Evolutionary conservation across 345 rosid genomes (phyloP).

Genomic region (Aquilaria malaccensis): DNA sequence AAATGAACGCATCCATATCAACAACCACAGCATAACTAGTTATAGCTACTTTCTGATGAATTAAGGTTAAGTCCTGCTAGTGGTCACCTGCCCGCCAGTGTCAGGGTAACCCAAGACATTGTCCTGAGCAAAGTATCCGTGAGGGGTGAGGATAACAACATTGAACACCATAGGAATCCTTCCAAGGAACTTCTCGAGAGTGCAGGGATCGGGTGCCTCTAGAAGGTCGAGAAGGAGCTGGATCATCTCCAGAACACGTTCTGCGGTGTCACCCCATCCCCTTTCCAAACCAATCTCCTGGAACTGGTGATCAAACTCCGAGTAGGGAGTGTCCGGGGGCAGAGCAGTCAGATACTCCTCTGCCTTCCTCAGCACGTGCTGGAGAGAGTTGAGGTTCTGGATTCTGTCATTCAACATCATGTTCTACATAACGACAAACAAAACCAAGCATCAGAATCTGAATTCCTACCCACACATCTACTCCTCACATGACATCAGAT

Average conservation of each 20-base stretch:
- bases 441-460: background rate
- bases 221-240: slow-evolving; percentile 84
- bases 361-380: slow-evolving; percentile 70
- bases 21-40: background rate
- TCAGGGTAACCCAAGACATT: slow-evolving; percentile 92
- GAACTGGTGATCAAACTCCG: slow-evolving; percentile 56
- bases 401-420: slow-evolving; percentile 78
- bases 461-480: no score
- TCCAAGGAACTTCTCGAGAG: slow-evolving; percentile 75
- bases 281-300: slow-evolving; percentile 85
- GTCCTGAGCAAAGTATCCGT: slow-evolving; percentile 95
- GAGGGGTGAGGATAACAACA: slow-evolving; percentile 83
- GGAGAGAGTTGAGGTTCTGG: slow-evolving; percentile 53
- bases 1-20: background rate
- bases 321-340: slow-evolving; percentile 40
- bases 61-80: background rate
- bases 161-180: slow-evolving; percentile 84
- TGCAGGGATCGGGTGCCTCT: slow-evolving; percentile 87
- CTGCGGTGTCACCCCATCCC: slow-evolving; percentile 87
- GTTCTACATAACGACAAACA: slow-evolving; percentile 34
- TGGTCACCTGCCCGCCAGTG: slow-evolving; percentile 81
- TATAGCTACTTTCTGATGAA: no score
- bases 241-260: slow-evolving; percentile 69
- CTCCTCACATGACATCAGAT: background rate
- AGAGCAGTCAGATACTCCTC: slow-evolving; percentile 59